phyloP scores from a whole-genome alignment of 2,329 filamentous ascomycete species.

The Bipolaris cookei region DNA sequence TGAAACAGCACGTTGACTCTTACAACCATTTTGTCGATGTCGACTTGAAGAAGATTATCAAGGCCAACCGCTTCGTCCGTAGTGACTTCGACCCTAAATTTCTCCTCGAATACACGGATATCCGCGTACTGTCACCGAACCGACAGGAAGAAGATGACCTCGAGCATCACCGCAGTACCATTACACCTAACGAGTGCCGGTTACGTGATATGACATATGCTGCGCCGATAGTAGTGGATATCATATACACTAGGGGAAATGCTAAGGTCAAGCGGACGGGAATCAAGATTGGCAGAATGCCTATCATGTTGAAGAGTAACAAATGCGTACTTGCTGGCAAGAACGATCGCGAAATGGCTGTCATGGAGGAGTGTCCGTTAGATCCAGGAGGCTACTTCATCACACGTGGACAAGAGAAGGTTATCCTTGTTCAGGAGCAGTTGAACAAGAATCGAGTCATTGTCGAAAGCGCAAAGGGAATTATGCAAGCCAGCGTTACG shows the following conservation, averaged over 20 bases:
- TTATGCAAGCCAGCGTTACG: conserved; percentile 91
- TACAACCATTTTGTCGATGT: conserved; percentile 99
- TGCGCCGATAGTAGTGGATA: conserved; percentile 90
- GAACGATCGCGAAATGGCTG: conserved; percentile 85
- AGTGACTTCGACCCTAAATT: conserved; percentile 94
- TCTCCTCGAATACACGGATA: conserved; percentile 89
- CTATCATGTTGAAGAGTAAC: conserved; percentile 95
- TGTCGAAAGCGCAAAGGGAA: conserved; percentile 92
- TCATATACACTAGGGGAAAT: conserved; percentile 85
- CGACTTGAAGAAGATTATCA: conserved; percentile 95
- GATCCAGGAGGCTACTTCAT: conserved; percentile 99
- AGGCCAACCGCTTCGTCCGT: conserved; percentile 84
- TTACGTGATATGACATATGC: conserved; percentile 98
- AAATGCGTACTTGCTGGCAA: conserved; percentile 87
- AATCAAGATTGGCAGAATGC: conserved; percentile 86
- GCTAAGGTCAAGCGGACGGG: conserved; percentile 73
- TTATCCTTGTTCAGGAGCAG: conserved; percentile 97
- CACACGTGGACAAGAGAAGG: conserved; percentile 96
- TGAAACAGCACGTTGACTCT: conserved; percentile 98
- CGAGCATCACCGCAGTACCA: conserved; percentile 53
- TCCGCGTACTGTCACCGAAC: conserved; percentile 82
- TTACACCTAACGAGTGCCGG: conserved; percentile 96
- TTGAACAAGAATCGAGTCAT: conserved; percentile 99
- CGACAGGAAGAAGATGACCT: conserved; percentile 76
- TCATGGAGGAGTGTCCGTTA: conserved; percentile 92